These are phyloP conservation scores for Hypomyces perniciosus DNA, from an alignment of 2,329 filamentous ascomycete genomes.

Conservation along the genomic window DNA sequence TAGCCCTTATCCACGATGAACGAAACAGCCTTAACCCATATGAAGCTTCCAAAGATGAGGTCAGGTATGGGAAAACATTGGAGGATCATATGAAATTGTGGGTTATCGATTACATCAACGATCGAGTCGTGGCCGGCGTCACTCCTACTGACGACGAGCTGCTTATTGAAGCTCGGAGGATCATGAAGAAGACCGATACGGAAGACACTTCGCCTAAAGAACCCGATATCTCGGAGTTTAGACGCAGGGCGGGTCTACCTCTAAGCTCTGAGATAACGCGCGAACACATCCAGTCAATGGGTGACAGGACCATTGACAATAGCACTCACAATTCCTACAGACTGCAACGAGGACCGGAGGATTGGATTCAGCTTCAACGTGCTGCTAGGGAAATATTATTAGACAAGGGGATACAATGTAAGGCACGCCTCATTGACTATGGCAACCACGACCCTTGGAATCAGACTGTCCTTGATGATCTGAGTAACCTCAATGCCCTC, in stretches of 20 bases:
- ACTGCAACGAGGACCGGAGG: not conserved
- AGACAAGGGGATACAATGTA: not conserved
- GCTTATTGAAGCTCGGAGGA: conserved; percentile 1
- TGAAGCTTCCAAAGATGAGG: not conserved
- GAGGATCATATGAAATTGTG: conserved; percentile 7
- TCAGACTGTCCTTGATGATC: not conserved
- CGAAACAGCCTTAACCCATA: not conserved
- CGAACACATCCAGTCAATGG: not conserved
- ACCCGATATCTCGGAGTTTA: conserved; percentile 2
- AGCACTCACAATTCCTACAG: not conserved
- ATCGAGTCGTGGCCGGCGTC: not conserved
- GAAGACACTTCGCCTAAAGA: conserved; percentile 3
- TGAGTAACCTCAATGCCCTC: not conserved
- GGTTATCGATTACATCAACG: conserved; percentile 3
- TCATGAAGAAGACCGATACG: conserved; percentile 2
- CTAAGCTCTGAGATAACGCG: not conserved
- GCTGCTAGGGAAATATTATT: not conserved
- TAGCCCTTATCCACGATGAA: conserved; percentile 4
- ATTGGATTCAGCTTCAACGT: not conserved
- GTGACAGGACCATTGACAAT: not conserved
- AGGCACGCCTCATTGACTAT: not conserved
- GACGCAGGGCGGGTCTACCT: not conserved
- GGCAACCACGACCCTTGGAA: not conserved
- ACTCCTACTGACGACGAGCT: not conserved
- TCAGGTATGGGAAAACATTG: not conserved